Percentiles rank a stretch among this genome's conserved stretches.
phyloP scores from a whole-genome alignment of 2,329 filamentous ascomycete genomes.

The Neoascochyta sp. region DNA sequence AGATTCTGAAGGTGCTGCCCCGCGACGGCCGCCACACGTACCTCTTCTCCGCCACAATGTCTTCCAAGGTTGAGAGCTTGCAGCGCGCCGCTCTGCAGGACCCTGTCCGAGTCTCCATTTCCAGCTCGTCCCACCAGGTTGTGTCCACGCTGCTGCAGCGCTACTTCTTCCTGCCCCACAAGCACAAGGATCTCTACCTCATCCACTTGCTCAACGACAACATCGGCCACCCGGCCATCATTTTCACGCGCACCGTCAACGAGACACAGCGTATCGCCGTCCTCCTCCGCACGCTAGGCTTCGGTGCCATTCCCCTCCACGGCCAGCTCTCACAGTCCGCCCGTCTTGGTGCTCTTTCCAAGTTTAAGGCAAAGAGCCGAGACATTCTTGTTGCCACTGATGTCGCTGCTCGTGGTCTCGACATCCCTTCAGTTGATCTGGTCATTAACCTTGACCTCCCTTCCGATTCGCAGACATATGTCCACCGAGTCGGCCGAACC shows the following conservation, averaged over 20 bases:
- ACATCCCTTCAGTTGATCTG: conserved; percentile 86
- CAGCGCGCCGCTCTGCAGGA: conserved; percentile 86
- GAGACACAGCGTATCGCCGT: conserved; percentile 85
- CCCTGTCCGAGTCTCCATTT: conserved; percentile 78
- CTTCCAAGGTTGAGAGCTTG: conserved; percentile 85
- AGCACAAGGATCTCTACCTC: conserved; percentile 85
- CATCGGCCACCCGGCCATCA: conserved; percentile 77
- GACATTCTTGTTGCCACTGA: conserved; percentile 91
- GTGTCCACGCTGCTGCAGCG: conserved; percentile 83
- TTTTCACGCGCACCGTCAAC: conserved; percentile 89
- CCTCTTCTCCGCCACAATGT: conserved; percentile 93
- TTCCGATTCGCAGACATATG: conserved; percentile 82
- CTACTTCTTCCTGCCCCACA: conserved; percentile 72
- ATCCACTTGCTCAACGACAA: conserved; percentile 84
- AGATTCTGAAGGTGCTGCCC: conserved; percentile 85
- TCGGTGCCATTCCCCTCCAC: conserved; percentile 87
- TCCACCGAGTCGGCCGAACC: conserved; percentile 84
- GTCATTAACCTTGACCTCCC: conserved; percentile 85
- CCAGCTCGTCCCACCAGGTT: conserved; percentile 80
- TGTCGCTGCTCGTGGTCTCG: conserved; percentile 86
- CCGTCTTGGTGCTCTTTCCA: conserved; percentile 81
- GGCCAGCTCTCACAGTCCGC: conserved; percentile 86
- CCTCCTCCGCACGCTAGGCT: conserved; percentile 76
- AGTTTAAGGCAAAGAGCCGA: conserved; percentile 76
- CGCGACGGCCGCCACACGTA: conserved; percentile 56